Percentiles rank a stretch among this genome's conserved stretches.
Evolutionary conservation across 768 basidiomycete species (phyloP).

Genomic region (Austroboletus eburneus): DNA sequence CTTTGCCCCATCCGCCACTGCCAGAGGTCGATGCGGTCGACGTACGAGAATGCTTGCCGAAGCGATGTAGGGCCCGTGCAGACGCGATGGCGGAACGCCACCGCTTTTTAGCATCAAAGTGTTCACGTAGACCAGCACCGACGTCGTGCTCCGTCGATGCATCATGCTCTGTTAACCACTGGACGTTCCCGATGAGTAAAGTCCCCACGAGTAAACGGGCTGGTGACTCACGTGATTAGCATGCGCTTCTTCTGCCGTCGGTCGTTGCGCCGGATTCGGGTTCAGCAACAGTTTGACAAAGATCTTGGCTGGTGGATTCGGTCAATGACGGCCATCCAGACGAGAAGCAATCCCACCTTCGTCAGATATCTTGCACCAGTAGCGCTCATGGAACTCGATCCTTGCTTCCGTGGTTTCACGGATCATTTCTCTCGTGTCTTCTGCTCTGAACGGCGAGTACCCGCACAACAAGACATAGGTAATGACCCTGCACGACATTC

Average conservation of each 20-base stretch:
- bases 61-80: constrained; percentile 38
- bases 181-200: neutral
- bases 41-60: constrained; percentile 25
- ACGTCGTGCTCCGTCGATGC: constrained; percentile 75
- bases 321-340: neutral
- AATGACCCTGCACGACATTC: constrained; percentile 59
- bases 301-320: constrained; percentile 57
- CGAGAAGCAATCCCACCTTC: constrained; percentile 48
- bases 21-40: constrained; percentile 27
- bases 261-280: constrained; percentile 65
- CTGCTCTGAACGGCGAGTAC: constrained; percentile 90
- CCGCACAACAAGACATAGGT: constrained; percentile 94
- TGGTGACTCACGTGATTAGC: constrained; percentile 51
- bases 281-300: constrained; percentile 75
- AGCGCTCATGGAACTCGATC: constrained; percentile 89
- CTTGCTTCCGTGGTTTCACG: constrained; percentile 82
- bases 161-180: constrained; percentile 73
- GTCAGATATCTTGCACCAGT: constrained; percentile 86
- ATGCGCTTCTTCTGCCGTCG: constrained; percentile 70
- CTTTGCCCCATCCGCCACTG: constrained; percentile 37
- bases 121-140: constrained; percentile 63
- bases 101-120: constrained; percentile 71
- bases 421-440: constrained; percentile 69
- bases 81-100: constrained; percentile 70
- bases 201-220: neutral